phyloP scores from a whole-genome alignment of 2,329 filamentous ascomycete genomes.

The Clonostachys rhizophaga region DNA sequence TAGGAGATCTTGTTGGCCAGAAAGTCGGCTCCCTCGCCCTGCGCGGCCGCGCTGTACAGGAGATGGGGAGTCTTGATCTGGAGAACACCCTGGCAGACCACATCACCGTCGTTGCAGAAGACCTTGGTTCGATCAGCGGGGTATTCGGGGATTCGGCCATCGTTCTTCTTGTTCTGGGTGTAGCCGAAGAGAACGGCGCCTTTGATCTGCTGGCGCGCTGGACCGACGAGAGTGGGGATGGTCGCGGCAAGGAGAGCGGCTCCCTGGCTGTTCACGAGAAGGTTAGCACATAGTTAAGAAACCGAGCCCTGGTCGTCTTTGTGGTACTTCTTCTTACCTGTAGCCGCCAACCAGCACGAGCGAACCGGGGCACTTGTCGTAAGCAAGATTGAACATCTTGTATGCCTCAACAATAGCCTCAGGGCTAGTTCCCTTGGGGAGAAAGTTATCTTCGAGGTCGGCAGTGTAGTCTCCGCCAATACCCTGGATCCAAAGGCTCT shows the following conservation, averaged over 20 bases:
- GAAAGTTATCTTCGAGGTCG: constrained; percentile 22
- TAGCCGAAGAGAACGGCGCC: constrained; percentile 16
- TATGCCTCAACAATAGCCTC: constrained; percentile 24
- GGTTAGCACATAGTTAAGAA: not conserved
- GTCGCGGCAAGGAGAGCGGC: constrained; percentile 17
- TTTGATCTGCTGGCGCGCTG: constrained; percentile 13
- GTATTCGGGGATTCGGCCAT: constrained; percentile 26
- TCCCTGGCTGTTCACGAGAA: constrained; percentile 16
- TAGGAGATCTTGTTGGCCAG: too few relatives aligned
- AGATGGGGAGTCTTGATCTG: too few relatives aligned
- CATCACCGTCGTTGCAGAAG: constrained; percentile 24
- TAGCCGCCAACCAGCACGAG: constrained; percentile 30
- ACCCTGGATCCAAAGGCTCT: constrained; percentile 10
- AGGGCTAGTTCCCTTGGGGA: constrained; percentile 20
- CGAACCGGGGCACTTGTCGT: constrained; percentile 26
- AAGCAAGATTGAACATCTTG: constrained; percentile 23
- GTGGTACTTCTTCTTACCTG: constrained; percentile 6
- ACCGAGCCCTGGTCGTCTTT: not conserved
- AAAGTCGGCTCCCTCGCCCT: too few relatives aligned
- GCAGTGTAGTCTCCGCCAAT: constrained; percentile 24
- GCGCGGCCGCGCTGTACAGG: too few relatives aligned
- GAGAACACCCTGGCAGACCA: too few relatives aligned
- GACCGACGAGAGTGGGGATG: constrained; percentile 13
- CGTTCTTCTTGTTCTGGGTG: constrained; percentile 19
- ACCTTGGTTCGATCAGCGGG: constrained; percentile 26